These are phyloP conservation scores for Cantharellus cinnabarinus DNA, from an alignment of 768 basidiomycete genomes.

Conservation along the genomic window DNA sequence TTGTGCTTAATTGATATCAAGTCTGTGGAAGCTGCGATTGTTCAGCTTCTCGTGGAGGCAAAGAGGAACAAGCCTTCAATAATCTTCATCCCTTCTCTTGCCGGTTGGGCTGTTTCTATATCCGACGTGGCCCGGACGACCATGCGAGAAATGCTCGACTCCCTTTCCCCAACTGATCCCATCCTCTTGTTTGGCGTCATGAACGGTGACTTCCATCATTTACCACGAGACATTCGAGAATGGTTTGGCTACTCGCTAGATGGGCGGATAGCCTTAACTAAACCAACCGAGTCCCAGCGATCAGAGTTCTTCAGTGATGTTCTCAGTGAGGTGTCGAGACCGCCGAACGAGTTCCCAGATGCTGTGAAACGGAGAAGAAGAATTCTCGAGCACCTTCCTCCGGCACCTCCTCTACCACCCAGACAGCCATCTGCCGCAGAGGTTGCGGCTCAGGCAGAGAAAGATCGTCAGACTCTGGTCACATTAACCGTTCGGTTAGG, in stretches of 20 bases:
- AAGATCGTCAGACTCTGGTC: constrained; percentile 56
- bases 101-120: constrained; percentile 69
- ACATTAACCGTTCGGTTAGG: constrained; percentile 81
- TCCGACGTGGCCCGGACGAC: constrained; percentile 70
- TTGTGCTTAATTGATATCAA: constrained; percentile 15
- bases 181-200: constrained; percentile 81
- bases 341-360: constrained; percentile 78
- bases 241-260: constrained; percentile 83
- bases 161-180: constrained; percentile 78
- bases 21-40: constrained; percentile 82
- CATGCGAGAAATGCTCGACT: constrained; percentile 77
- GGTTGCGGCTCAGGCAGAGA: constrained; percentile 62
- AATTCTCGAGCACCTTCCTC: constrained; percentile 62
- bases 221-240: constrained; percentile 63
- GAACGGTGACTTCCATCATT: constrained; percentile 46
- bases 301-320: constrained; percentile 57
- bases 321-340: constrained; percentile 44
- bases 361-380: constrained; percentile 68
- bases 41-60: constrained; percentile 89
- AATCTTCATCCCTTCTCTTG: constrained; percentile 79
- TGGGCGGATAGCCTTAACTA: constrained; percentile 38
- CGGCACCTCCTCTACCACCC: constrained; percentile 82
- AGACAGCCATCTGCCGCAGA: constrained; percentile 64
- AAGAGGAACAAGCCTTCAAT: constrained; percentile 94
- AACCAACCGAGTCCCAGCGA: constrained; percentile 37